A percentile compares a stretch with the other conserved stretches of the same genome.
phyloP scores from a whole-genome alignment of 2,329 filamentous ascomycete genomes.

The Gyromitra esculenta region DNA sequence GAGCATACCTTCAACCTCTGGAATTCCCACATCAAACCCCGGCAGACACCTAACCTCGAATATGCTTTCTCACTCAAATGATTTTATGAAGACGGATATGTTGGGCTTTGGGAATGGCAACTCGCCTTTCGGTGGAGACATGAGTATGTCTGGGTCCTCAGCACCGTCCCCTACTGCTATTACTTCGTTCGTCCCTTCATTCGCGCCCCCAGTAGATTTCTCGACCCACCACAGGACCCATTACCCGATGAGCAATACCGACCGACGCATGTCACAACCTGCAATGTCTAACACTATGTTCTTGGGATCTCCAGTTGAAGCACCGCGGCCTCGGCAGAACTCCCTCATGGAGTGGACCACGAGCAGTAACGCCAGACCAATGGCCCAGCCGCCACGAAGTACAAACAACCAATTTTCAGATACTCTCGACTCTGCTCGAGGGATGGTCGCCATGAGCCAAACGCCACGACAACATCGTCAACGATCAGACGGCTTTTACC shows the following conservation, averaged over 20 bases:
- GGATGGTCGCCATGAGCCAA: conserved; percentile 95
- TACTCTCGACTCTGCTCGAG: conserved; percentile 88
- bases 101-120: conserved; percentile 39
- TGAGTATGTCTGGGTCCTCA: conserved; percentile 55
- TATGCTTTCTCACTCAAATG: conserved; percentile 64
- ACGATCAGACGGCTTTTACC: conserved; percentile 76
- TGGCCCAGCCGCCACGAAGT: conserved; percentile 64
- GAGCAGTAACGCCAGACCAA: conserved; percentile 66
- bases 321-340: conserved; percentile 65
- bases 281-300: conserved; percentile 71
- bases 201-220: conserved; percentile 54
- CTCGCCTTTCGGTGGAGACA: conserved; percentile 51
- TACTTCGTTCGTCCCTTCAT: conserved; percentile 62
- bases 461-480: conserved; percentile 79
- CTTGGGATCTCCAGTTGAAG: conserved; percentile 59
- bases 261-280: conserved; percentile 82
- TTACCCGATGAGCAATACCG: conserved; percentile 62
- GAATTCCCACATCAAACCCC: conserved; percentile 53
- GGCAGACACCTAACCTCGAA: conserved; percentile 68
- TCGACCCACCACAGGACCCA: conserved; percentile 68
- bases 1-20: conserved; percentile 62
- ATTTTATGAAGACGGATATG: conserved; percentile 53
- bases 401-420: conserved; percentile 76
- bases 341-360: conserved; percentile 72
- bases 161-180: conserved; percentile 63